A percentile compares a stretch with the other conserved stretches of the same genome.
These are phyloP conservation scores for Suillus bovinus DNA, from an alignment of 768 basidiomycete genomes.

Conservation along the genomic window DNA sequence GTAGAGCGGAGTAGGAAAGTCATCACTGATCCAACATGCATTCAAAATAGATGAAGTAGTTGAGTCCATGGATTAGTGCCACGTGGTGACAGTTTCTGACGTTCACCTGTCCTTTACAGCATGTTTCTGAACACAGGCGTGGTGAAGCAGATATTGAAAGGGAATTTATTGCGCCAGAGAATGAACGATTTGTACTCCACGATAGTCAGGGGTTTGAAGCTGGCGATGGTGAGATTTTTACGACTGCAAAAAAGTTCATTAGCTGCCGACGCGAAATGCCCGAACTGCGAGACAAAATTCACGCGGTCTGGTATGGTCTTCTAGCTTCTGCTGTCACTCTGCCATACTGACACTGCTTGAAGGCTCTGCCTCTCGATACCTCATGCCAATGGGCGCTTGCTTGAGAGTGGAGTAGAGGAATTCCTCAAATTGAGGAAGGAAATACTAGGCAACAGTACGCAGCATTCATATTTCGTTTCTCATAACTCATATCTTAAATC, in stretches of 20 bases:
- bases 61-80: neutral
- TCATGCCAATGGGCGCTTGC: conserved; percentile 9
- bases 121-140: conserved; percentile 2
- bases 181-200: conserved; percentile 17
- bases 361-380: conserved; percentile 13
- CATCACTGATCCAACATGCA: conserved; percentile 9
- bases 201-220: conserved; percentile 18
- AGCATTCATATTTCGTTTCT: neutral
- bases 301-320: conserved; percentile 17
- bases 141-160: conserved; percentile 16
- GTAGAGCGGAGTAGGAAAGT: conserved; percentile 12
- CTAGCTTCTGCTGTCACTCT: neutral
- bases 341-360: neutral
- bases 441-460: conserved; percentile 9
- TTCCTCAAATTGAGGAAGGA: conserved; percentile 7
- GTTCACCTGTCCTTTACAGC: neutral
- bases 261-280: conserved; percentile 10
- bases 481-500: neutral
- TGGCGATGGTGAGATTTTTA: conserved; percentile 7
- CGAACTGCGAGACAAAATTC: conserved; percentile 15
- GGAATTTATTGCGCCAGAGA: conserved; percentile 14
- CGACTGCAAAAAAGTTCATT: conserved; percentile 14
- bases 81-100: neutral
- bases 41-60: conserved; percentile 10
- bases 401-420: conserved; percentile 6